A percentile compares a stretch with the other conserved stretches of the same genome.
These are phyloP conservation scores for Pinus taeda DNA, from an alignment of 75 land plant species.

Conservation along the genomic window DNA sequence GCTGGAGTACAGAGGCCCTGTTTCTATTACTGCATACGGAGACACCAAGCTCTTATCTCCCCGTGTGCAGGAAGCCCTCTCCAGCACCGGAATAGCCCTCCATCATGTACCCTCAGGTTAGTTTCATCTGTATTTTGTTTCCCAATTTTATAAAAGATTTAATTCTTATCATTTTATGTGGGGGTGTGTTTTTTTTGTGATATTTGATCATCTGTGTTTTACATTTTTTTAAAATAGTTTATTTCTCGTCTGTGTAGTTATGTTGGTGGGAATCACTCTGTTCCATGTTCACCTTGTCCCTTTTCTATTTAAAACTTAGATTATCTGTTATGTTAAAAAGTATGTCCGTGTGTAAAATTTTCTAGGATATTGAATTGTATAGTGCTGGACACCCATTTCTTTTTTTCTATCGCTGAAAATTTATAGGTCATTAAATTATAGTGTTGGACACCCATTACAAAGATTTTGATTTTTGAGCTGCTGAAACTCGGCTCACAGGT, in stretches of 20 bases:
- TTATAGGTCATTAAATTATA: too few relatives aligned
- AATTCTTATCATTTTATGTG: neutral
- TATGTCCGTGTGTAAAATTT: too few relatives aligned
- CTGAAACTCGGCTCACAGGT: too few relatives aligned
- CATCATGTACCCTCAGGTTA: constrained; percentile 76
- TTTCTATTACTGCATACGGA: constrained; percentile 60
- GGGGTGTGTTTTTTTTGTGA: neutral
- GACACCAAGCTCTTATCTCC: constrained; percentile 38
- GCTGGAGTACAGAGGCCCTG: constrained; percentile 49
- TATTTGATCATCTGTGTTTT: neutral
- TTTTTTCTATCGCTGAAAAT: too few relatives aligned
- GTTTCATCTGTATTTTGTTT: neutral
- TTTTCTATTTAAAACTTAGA: too few relatives aligned
- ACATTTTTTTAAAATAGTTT: neutral
- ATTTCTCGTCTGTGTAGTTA: neutral
- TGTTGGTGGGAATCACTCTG: too few relatives aligned
- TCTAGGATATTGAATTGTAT: too few relatives aligned
- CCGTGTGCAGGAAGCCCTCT: constrained; percentile 48
- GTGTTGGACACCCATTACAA: too few relatives aligned
- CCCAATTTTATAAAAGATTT: neutral
- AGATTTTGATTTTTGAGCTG: too few relatives aligned
- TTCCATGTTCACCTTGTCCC: too few relatives aligned
- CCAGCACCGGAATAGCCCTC: constrained; percentile 66
- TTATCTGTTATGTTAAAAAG: too few relatives aligned
- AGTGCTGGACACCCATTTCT: too few relatives aligned